Conservation (phyloP, 2,329 filamentous ascomycete genomes). For the Colletotrichum lupini region DNA sequence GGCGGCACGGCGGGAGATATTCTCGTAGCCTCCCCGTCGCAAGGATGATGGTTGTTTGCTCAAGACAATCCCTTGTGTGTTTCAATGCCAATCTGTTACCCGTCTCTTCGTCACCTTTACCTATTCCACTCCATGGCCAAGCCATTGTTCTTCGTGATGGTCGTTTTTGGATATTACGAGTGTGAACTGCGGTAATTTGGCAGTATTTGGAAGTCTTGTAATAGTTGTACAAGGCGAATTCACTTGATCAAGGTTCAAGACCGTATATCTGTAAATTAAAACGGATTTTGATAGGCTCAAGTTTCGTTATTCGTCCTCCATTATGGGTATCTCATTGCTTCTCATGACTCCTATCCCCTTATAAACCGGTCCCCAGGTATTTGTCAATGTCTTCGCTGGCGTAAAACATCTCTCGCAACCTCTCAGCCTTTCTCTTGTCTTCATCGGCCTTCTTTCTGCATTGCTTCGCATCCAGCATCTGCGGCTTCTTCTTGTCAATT, state of each 20-base stretch:
- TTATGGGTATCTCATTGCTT: constrained; percentile 14
- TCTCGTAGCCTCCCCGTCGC: background rate
- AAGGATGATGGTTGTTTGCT: constrained; percentile 27
- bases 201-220: background rate
- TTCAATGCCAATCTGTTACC: background rate
- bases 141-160: background rate
- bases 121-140: background rate
- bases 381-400: constrained; percentile 79
- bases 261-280: background rate
- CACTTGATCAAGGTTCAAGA: background rate
- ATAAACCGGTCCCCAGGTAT: constrained; percentile 66
- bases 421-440: constrained; percentile 71
- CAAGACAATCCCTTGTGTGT: constrained; percentile 10
- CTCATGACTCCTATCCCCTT: background rate
- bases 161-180: background rate
- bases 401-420: constrained; percentile 78
- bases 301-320: background rate
- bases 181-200: background rate
- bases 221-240: background rate
- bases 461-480: constrained; percentile 76
- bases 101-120: background rate
- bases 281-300: too few relatives aligned
- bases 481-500: constrained; percentile 54
- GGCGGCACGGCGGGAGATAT: constrained; percentile 1
- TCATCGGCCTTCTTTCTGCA: constrained; percentile 70